Evolutionary conservation across 2,329 filamentous ascomycete genomes (phyloP).

Genomic region (Dendryphion nanum): DNA sequence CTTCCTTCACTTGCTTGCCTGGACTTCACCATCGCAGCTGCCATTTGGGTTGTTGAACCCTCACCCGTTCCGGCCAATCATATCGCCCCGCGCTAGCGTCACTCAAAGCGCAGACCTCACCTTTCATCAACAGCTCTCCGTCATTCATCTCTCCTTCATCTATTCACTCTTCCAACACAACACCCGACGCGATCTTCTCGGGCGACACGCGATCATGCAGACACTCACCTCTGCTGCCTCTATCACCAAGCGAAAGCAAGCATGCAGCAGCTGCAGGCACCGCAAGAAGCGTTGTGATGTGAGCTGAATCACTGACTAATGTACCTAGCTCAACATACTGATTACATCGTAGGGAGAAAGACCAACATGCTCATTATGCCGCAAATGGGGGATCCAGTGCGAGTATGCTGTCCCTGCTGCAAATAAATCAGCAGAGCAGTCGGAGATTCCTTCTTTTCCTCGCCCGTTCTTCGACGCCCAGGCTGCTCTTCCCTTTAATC

Average conservation of each 20-base stretch:
- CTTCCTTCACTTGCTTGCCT: no score
- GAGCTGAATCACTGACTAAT: conserved; percentile 1
- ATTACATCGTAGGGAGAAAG: conserved; percentile 16
- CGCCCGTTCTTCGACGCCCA: background rate
- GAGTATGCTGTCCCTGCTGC: conserved; percentile 13
- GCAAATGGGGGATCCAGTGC: conserved; percentile 22
- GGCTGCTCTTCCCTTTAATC: background rate
- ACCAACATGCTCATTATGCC: conserved; percentile 23
- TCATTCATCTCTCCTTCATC: no score
- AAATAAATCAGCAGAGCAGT: background rate
- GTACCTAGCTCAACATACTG: background rate
- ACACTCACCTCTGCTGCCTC: conserved; percentile 21
- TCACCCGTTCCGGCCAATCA: no score
- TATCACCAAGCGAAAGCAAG: conserved; percentile 31
- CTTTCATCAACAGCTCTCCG: no score
- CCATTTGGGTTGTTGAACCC: no score
- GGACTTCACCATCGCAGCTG: no score
- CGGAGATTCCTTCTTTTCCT: background rate
- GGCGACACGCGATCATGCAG: conserved; percentile 4
- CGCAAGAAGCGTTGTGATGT: conserved; percentile 36
- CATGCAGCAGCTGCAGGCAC: conserved; percentile 30
- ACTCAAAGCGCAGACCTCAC: no score
- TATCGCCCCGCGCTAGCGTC: no score
- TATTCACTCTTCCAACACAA: no score
- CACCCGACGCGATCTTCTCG: no score